Evolutionary conservation across 2,329 filamentous ascomycete genomes (phyloP), one percentile per base, ranked within the genome.

Genomic region (Tolypocladium pustulatum): DNA sequence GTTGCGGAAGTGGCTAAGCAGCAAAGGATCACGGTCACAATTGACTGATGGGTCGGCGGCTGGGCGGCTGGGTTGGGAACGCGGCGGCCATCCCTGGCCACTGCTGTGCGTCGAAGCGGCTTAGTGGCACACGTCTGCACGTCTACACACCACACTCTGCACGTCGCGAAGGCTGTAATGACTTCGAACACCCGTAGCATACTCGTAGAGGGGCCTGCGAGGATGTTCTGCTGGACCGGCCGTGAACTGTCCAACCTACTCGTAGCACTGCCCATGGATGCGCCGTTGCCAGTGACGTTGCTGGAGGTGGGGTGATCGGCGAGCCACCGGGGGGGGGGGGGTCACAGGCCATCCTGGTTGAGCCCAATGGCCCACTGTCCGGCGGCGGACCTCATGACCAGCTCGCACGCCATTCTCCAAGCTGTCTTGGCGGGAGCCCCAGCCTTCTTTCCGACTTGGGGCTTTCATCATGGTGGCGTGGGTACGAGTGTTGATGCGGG

Each of bases 341-440:
- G 22, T 57, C 40, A 12, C 22, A 57, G 17, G 30, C 30, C 40
- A 34, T 36, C 8, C 55, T 22, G 37, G 32, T 40, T 17, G 17
- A 37, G 20, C 22, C 27, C 20, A 4, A 56, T 17, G 55, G 55
- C n/a, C n/a, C n/a, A n/a, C n/a, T n/a, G n/a, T 49, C 25, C 53
- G 27, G 52, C 37, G 53, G 17, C 46, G 7, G 13, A 13, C 46
- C 34, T 36, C 55, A n/a, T 56, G 38, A 27, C 55, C 30, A 25
- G 17, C 41, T 57, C 55, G 55, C 55, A 57, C 55, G 55, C 55
- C 55, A 57, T 57, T 34, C 30, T 51, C 55, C 37, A 30, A 40
- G 37, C 27, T 22, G 37, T 55, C 37, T 55, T 55, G 54, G 54
- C 54, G 27, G 54, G 20, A n/a, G 17, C 27, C 27, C 27, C 25